phyloP scores from a whole-genome alignment of 352 stramenopile genomes.

The Phytophthora rubi region DNA sequence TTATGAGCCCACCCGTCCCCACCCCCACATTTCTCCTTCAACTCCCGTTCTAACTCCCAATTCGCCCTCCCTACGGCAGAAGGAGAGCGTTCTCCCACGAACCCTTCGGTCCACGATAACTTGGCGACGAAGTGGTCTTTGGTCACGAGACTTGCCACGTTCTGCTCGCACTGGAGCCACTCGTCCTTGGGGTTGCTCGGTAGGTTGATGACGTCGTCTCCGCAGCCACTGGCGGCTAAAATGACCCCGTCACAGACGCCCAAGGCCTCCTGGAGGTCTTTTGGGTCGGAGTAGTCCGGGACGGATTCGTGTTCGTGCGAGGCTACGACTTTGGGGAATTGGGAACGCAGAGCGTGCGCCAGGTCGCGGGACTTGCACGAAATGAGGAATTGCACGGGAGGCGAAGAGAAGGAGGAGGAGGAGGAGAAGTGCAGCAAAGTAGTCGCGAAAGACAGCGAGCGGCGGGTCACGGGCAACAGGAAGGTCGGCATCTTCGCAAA shows the following conservation, averaged over 20 bases:
- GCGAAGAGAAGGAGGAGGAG: not conserved
- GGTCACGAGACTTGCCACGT: constrained; percentile 27
- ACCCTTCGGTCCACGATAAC: constrained; percentile 57
- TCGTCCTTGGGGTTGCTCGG: constrained; percentile 19
- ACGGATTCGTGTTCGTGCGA: constrained; percentile 34
- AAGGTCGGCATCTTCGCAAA: constrained; percentile 25
- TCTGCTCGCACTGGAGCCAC: constrained; percentile 38
- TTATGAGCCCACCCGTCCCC: constrained; percentile 13
- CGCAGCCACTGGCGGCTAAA: constrained; percentile 34
- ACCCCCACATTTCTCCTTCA: constrained; percentile 26
- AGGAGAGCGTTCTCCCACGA: constrained; percentile 41
- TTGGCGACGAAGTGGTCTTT: constrained; percentile 50
- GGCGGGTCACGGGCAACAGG: constrained; percentile 47
- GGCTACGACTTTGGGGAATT: constrained; percentile 37
- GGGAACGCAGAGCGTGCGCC: constrained; percentile 29
- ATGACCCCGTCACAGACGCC: constrained; percentile 55
- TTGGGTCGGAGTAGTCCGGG: constrained; percentile 51
- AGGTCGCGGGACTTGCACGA: constrained; percentile 29
- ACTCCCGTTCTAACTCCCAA: constrained; percentile 52
- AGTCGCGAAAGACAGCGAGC: constrained; percentile 35
- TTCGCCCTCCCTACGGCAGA: constrained; percentile 50
- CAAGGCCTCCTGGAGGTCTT: constrained; percentile 52
- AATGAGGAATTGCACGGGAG: constrained; percentile 26
- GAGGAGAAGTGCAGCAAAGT: constrained; percentile 24
- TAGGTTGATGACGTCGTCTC: constrained; percentile 32